Conservation (phyloP, 2,329 filamentous ascomycete species). For the Colletotrichum shisoi region DNA sequence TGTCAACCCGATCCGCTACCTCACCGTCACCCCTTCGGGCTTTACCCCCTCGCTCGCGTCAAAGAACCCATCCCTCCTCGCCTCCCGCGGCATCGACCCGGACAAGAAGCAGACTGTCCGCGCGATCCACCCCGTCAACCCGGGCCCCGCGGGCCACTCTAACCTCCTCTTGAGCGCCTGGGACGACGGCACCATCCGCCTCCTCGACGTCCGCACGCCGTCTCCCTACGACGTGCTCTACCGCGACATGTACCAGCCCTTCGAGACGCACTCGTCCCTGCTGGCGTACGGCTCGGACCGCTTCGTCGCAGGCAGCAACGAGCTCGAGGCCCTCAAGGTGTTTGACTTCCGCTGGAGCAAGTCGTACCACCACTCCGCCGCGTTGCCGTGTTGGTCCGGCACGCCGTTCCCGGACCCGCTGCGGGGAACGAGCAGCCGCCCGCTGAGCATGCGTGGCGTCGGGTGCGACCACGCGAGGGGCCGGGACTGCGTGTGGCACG, state of each 20-base stretch:
- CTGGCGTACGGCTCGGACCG: conserved; percentile 60
- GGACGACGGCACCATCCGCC: conserved; percentile 59
- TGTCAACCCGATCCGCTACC: conserved; percentile 55
- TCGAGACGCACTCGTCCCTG: conserved; percentile 56
- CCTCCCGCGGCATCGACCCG: conserved; percentile 43
- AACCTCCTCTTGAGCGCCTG: conserved; percentile 60
- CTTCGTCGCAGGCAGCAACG: conserved; percentile 60
- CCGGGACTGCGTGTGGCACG: conserved; percentile 58
- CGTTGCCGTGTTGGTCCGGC: conserved; percentile 54
- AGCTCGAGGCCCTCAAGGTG: conserved; percentile 55
- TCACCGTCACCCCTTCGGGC: conserved; percentile 57
- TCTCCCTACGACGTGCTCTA: conserved; percentile 58
- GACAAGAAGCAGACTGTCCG: conserved; percentile 53
- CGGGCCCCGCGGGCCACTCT: conserved; percentile 44
- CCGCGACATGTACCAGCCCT: conserved; percentile 61
- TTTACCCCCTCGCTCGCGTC: conserved; percentile 50
- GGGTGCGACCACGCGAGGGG: conserved; percentile 50
- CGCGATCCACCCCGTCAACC: conserved; percentile 57
- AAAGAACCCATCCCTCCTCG: conserved; percentile 45
- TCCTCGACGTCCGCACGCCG: conserved; percentile 57
- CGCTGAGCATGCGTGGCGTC: conserved; percentile 28
- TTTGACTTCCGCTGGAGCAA: conserved; percentile 64
- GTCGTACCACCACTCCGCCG: conserved; percentile 59
- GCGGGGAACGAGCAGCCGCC: conserved; percentile 42
- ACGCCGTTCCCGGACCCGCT: conserved; percentile 50